Percentiles rank a stretch among this genome's conserved stretches.
Evolutionary conservation across 2,329 filamentous ascomycete genomes (phyloP).

Genomic region (Sarocladium strictum): DNA sequence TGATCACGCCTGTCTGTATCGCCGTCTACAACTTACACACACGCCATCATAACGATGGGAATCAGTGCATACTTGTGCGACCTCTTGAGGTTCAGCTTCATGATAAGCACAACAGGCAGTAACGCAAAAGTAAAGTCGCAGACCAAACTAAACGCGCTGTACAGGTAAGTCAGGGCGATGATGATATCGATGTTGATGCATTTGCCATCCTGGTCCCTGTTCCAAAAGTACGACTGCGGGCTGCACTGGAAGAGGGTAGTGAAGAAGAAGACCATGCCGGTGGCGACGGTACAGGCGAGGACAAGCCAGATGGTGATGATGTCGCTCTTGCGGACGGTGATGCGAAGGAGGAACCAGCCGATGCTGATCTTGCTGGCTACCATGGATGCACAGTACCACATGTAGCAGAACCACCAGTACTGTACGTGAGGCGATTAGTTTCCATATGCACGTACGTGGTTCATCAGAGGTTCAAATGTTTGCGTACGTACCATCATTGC

Average conservation of each 20-base stretch:
- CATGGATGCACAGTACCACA: constrained; percentile 30
- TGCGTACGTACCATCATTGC: constrained; percentile 27
- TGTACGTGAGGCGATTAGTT: too few relatives aligned
- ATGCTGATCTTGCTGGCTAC: constrained; percentile 36
- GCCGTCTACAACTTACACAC: constrained; percentile 29
- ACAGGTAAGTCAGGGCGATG: constrained; percentile 45
- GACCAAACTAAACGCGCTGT: constrained; percentile 42
- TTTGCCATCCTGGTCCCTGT: constrained; percentile 24
- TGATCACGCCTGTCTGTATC: background rate
- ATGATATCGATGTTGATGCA: constrained; percentile 38
- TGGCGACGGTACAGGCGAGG: constrained; percentile 28
- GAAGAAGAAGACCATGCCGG: constrained; percentile 34
- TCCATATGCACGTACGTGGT: too few relatives aligned
- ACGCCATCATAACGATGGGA: constrained; percentile 50
- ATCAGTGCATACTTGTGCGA: constrained; percentile 46
- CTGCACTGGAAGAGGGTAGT: constrained; percentile 34
- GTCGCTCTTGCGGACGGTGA: constrained; percentile 28
- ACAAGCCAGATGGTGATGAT: constrained; percentile 29
- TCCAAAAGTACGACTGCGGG: constrained; percentile 35
- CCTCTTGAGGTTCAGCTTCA: constrained; percentile 46
- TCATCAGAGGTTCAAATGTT: too few relatives aligned
- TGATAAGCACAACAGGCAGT: constrained; percentile 48
- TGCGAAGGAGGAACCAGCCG: constrained; percentile 34
- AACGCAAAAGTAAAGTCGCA: constrained; percentile 47
- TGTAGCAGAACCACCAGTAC: constrained; percentile 33